Evolutionary conservation across 2,329 filamentous ascomycete species (phyloP), one percentile per base, ranked within the genome.

Genomic region (Fusarium sp.): DNA sequence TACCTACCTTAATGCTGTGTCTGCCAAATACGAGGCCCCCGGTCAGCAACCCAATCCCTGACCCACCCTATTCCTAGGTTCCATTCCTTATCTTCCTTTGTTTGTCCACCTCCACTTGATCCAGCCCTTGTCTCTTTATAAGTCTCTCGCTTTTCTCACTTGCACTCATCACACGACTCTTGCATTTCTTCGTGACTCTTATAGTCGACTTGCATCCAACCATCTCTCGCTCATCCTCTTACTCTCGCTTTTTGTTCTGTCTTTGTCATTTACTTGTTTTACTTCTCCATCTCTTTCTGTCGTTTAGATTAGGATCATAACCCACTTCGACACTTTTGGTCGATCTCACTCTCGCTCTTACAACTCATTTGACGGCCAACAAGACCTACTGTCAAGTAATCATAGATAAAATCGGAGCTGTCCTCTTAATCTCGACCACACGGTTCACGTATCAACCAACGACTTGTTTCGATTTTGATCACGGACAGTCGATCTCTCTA

Each of bases 111-210:
- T 38, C 34, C 34, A 38, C 34, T 54, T 30, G 32, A 16, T 43
- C n/a, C 55, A 49, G 62, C 48, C 69, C 69, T 70, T 65, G 65
- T 65, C 70, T 40, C 62, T 70, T 69, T 71, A 58, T 56, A 69
- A 67, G 56, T 51, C 51, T 68, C 59, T 47, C 22, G 45, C 45
- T 47, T 47, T 47, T 47, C 45, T 40, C 24, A 53, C 49, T 53
- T 25, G 22, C 58, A 52, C 48, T 63, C 58, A 54, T 72, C 58
- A 32, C 59, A 48, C 54, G 27, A 41, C 52, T 62, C 48, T 57
- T 40, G 45, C 48, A 41, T 44, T 25, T 66, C 47, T 64, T 65
- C 51, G 51, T 73, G 67, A 66, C 59, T 66, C 51, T 58, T 53
- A 48, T 34, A 27, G 40, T 41, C 24, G 27, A 32, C 43, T 43